Base-by-base conservation (phyloP, 163 green algal genomes). In the Chlorella variabilis region DNA sequence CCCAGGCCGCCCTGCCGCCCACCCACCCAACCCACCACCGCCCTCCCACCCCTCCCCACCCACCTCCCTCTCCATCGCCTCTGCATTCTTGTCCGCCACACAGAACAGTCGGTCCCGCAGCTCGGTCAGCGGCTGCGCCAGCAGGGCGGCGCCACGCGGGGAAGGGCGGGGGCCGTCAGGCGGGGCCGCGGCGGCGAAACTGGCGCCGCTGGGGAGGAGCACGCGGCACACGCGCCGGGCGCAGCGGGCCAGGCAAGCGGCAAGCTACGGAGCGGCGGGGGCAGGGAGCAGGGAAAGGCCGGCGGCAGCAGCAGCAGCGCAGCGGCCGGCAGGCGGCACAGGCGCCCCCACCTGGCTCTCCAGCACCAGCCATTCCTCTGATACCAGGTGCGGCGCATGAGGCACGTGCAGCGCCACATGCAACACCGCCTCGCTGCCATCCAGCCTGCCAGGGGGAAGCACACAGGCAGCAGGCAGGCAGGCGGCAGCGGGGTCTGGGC, bases 81-180 rank as follows among this genome's bases (percentile, higher is more conserved):
- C 29, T 31, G 89, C 36, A 38, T 91, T 91, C 58, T 70, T 45
- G 29, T 92, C 89, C 3, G 83, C 67, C 51, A 89, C 68, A 49
- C 89, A 92, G 45, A 71, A 77, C 29, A 92, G 75, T 23, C 17
- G 21, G 62, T 91, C 85, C 8, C 81, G 63, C 33, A 92, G 83
- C n/a, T 54, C 86, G 0, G 42, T 80, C 65, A 92, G 81, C 20
- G 25, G 49, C 81, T 90, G 87, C 51, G 6, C 5, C 54, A 63
- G 45, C 11, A 54, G 45, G 45, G 45, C 11, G 45, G 45, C 45
- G 15, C n/a, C 5, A 33, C 29, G 13, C 34, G 38, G 23, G 54
- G 36, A 33, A 41, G 15, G 54, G 54, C 2, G n/a, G 39, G 42
- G 25, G 39, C 17, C 1, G 33, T 15, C 31, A 49, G 18, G 62